phyloP scores from a whole-genome alignment of 768 basidiomycete genomes.

The Vararia minispora region DNA sequence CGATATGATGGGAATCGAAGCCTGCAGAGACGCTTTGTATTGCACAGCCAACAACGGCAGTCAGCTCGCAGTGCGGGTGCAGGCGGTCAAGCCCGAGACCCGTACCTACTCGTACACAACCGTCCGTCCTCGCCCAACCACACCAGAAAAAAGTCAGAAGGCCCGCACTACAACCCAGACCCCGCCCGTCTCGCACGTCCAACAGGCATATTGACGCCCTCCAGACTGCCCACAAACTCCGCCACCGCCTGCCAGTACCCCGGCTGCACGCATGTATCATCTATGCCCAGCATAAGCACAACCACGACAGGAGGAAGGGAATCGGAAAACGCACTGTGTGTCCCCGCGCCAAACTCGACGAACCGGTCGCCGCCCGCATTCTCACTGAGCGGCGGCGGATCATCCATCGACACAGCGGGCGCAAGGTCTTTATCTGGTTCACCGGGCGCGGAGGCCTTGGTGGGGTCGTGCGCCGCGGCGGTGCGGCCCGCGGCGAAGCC shows the following conservation, averaged over 20 bases:
- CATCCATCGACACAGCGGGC: constrained; percentile 6
- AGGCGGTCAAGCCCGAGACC: too few relatives aligned
- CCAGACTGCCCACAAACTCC: constrained; percentile 15
- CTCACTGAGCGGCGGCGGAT: constrained; percentile 6
- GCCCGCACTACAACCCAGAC: too few relatives aligned
- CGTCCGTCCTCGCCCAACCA: too few relatives aligned
- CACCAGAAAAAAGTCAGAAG: too few relatives aligned
- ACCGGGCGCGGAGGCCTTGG: constrained; percentile 2
- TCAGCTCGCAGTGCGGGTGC: too few relatives aligned
- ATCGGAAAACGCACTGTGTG: constrained; percentile 17
- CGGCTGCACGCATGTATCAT: constrained; percentile 22
- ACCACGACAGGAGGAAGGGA: not conserved
- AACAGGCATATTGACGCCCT: too few relatives aligned
- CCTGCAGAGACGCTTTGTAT: too few relatives aligned
- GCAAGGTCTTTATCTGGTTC: not conserved
- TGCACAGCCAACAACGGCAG: too few relatives aligned
- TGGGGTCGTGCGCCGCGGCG: not conserved
- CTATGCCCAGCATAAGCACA: constrained; percentile 6
- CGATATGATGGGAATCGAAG: too few relatives aligned
- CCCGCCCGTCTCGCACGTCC: too few relatives aligned
- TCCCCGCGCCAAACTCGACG: constrained; percentile 18
- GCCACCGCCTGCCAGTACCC: constrained; percentile 20
- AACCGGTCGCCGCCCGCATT: constrained; percentile 13
- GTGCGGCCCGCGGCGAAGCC: not conserved
- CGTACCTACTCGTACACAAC: too few relatives aligned